These are phyloP conservation scores for Paspalum notatum DNA, from an alignment of 176 grass and related monocot species.

Conservation along the genomic window DNA sequence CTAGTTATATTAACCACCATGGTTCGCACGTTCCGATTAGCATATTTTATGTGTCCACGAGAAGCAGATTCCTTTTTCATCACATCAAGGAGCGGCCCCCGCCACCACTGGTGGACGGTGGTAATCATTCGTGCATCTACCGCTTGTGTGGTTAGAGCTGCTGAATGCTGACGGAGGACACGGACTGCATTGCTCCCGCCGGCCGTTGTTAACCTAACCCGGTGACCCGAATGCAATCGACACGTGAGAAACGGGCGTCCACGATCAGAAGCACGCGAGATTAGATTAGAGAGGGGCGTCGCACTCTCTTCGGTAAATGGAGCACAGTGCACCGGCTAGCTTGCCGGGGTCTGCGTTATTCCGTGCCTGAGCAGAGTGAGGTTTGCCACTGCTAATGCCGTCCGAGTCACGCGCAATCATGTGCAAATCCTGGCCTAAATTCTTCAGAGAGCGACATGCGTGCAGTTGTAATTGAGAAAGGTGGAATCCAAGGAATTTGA, in stretches of 20 bases:
- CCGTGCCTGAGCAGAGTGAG: neutral
- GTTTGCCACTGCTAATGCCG: neutral
- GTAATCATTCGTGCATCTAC: neutral
- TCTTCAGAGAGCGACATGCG: conserved; percentile 29
- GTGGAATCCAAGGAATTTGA: neutral
- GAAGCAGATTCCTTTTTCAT: conserved; percentile 5
- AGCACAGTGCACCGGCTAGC: too few species aligned
- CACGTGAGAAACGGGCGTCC: conserved; percentile 4
- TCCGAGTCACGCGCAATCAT: neutral
- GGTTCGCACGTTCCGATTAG: too few species aligned
- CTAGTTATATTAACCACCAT: too few species aligned
- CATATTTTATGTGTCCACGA: neutral
- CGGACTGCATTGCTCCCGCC: neutral
- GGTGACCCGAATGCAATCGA: neutral
- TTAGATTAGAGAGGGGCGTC: too few species aligned
- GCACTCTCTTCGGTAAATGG: neutral
- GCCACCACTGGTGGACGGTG: neutral
- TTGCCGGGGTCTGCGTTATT: too few species aligned
- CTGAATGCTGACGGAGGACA: too few species aligned
- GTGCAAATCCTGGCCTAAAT: neutral
- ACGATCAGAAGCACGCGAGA: neutral
- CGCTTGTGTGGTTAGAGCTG: neutral
- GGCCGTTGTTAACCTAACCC: neutral
- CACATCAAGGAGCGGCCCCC: conserved; percentile 23
- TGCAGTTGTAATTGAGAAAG: neutral